phyloP scores from a whole-genome alignment of 768 basidiomycete species.

The Kwoniella sp. region DNA sequence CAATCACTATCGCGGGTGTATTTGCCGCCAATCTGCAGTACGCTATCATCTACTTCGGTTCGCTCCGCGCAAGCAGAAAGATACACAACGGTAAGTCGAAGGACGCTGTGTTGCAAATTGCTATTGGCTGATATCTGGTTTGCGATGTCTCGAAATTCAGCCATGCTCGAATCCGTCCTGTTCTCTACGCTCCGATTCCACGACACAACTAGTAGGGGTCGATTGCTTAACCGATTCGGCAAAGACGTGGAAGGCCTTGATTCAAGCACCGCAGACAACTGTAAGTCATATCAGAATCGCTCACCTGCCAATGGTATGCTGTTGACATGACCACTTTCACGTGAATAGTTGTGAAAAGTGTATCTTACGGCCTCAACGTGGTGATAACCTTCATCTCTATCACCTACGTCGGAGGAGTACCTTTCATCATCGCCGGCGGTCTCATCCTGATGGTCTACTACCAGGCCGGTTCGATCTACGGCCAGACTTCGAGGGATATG shows the following conservation, averaged over 20 bases:
- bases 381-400: slow-evolving; percentile 73
- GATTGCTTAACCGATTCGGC: slow-evolving; percentile 58
- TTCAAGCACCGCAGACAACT: slow-evolving; percentile 79
- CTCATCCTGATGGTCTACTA: slow-evolving; percentile 55
- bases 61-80: slow-evolving; percentile 76
- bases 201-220: slow-evolving; percentile 84
- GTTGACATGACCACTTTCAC: slow-evolving; percentile 1
- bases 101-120: neutral
- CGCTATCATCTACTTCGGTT: slow-evolving; percentile 72
- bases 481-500: slow-evolving; percentile 74
- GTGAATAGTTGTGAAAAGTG: slow-evolving; percentile 62
- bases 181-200: slow-evolving; percentile 91
- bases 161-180: slow-evolving; percentile 74
- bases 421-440: slow-evolving; percentile 67
- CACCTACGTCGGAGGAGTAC: slow-evolving; percentile 74
- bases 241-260: slow-evolving; percentile 91
- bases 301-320: no score
- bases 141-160: slow-evolving; percentile 44
- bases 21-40: slow-evolving; percentile 42
- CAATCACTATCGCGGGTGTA: slow-evolving; percentile 73
- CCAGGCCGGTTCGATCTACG: slow-evolving; percentile 63
- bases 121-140: slow-evolving; percentile 29
- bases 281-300: no score
- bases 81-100: slow-evolving; percentile 68
- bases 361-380: slow-evolving; percentile 71